Evolutionary conservation across 1,284 basidiomycete genomes (phyloP), one percentile per base, ranked within the genome.

Genomic region (Ganoderma sinense): DNA sequence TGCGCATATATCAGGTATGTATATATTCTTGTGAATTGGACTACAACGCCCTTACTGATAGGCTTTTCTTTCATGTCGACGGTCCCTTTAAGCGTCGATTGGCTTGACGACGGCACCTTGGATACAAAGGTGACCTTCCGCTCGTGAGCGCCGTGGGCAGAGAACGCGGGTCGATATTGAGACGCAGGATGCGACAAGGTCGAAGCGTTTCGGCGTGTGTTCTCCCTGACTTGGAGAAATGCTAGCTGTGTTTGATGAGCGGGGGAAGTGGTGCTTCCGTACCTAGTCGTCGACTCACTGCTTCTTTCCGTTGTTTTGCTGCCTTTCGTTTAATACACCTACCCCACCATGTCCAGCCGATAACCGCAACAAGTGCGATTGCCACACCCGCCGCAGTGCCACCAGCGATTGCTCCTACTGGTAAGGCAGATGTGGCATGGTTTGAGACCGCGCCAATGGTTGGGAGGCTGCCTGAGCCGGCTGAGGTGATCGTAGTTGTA

Each of bases 311-410:
- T 67, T 81, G 73, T 72, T 82, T 81, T 48, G 75, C 76, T 65
- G 82, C 78, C 51, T 78, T 76, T 40, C 80, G 80, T 71, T 84
- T 83, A 69, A 86, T 84, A 40, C 78, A 78, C 73, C 78, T 80
- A 20, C 86, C 84, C 88, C 88, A 89, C 71, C 81, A 83, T 39
- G 82, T 78, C 87, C 87, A 91, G 26, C 78, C 79, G 48, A 84
- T 69, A 8, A 85, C 84, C 7, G 81, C 79, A 5, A 81, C 72
- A 11, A 88, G 68, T 8, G 86, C 87, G 20, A 90, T 78, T 11
- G 83, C 65, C 31, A 84, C 81, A 23, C 89, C 88, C 2, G 80
- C 88, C 2, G 76, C 80, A 0, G 83, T 79, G 3, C 88, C 88
- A 11, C 88, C 88, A 7, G 81, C 85, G 71, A 90, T 86, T 7